Evolutionary conservation across 257 asterid genomes (phyloP).

Genomic region (Solanum paucissectum): DNA sequence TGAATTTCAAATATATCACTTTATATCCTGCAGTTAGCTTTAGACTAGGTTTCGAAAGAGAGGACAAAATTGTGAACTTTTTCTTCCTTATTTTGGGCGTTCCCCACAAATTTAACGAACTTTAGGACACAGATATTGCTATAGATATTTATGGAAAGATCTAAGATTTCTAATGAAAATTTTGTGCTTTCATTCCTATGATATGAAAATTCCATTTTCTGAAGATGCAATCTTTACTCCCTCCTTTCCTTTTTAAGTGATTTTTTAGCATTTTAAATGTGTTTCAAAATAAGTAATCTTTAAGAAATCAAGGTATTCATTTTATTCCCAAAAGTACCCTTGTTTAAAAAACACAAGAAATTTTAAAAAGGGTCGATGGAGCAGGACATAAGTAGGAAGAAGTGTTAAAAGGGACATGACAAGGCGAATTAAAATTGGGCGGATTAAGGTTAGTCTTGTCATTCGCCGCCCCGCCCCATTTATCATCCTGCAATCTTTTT

Average conservation of each 20-base stretch:
- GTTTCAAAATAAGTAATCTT: not conserved
- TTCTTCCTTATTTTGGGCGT: not conserved
- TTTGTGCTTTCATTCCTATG: not conserved
- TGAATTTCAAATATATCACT: not conserved
- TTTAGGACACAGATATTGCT: not conserved
- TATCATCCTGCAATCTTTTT: not conserved
- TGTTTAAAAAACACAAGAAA: not conserved
- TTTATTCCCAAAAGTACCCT: not conserved
- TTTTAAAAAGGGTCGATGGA: not conserved
- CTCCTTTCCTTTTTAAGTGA: not conserved
- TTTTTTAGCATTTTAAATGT: not conserved
- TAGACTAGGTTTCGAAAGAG: not conserved
- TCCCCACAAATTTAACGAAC: not conserved
- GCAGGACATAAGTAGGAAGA: not conserved
- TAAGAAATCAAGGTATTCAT: not conserved
- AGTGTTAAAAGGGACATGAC: not conserved
- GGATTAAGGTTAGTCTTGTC: not conserved
- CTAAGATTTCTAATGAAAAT: not conserved
- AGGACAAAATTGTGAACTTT: not conserved
- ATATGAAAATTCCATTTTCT: not conserved
- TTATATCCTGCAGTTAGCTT: not conserved
- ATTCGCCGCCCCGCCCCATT: not conserved
- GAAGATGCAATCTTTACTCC: not conserved
- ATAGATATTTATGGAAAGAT: not conserved
- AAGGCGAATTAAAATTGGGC: not conserved